Evolutionary conservation across 768 basidiomycete genomes (phyloP).

Genomic region (Amanita inopinata): DNA sequence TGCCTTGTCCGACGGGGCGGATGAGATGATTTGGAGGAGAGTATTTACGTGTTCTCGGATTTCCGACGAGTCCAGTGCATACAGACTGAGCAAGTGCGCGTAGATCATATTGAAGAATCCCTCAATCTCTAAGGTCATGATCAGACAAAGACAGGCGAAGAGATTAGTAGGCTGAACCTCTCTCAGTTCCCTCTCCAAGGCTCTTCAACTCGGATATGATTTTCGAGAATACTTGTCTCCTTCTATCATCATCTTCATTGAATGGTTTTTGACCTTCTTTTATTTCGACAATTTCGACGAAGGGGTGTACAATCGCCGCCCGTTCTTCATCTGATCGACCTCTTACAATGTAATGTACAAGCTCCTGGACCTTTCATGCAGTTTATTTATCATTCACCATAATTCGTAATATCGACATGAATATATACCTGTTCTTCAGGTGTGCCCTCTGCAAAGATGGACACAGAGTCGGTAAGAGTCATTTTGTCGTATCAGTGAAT

Average conservation of each 20-base stretch:
- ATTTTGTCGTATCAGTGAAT: constrained; percentile 30
- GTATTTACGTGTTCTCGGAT: constrained; percentile 37
- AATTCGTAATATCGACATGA: not conserved
- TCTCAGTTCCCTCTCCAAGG: constrained; percentile 69
- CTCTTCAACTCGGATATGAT: constrained; percentile 54
- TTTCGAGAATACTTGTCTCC: constrained; percentile 46
- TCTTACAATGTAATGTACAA: constrained; percentile 66
- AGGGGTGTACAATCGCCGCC: constrained; percentile 48
- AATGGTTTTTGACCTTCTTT: constrained; percentile 42
- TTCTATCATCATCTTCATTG: constrained; percentile 42
- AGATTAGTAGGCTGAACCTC: constrained; percentile 34
- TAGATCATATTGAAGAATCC: constrained; percentile 83
- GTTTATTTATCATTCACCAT: not conserved
- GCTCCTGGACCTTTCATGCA: constrained; percentile 54
- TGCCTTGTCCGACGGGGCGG: constrained; percentile 42
- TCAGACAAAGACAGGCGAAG: constrained; percentile 6
- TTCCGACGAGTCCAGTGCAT: constrained; percentile 44
- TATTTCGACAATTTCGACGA: constrained; percentile 49
- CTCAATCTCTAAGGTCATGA: constrained; percentile 44
- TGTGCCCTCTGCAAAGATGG: constrained; percentile 82
- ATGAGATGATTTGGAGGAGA: constrained; percentile 46
- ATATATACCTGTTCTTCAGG: constrained; percentile 72
- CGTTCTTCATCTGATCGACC: constrained; percentile 62
- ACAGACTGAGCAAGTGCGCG: constrained; percentile 59
- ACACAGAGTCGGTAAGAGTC: constrained; percentile 62